Percentiles rank a stretch among this genome's conserved stretches.
Conservation (phyloP, 2,329 filamentous ascomycete species). For the Arthrobotrys iridis region DNA sequence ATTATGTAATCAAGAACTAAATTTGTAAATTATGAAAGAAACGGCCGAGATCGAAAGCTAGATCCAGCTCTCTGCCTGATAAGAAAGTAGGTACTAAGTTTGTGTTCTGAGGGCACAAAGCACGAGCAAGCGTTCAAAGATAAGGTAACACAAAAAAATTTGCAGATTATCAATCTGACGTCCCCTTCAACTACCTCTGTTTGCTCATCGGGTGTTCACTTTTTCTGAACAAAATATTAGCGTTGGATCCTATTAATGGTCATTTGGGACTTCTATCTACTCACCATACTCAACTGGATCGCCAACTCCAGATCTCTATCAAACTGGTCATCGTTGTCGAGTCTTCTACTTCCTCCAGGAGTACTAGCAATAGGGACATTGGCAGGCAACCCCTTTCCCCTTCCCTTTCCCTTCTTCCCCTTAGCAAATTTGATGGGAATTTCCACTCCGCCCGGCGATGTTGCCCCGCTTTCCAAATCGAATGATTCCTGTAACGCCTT, state of each 20-base stretch:
- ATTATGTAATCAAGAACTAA: too few species aligned
- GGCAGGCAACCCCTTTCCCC: slow-evolving; percentile 56
- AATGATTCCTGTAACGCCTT: slow-evolving; percentile 48
- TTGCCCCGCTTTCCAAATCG: slow-evolving; percentile 63
- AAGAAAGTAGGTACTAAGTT: too few species aligned
- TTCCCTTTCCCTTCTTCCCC: slow-evolving; percentile 63
- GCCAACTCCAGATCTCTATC: slow-evolving; percentile 72
- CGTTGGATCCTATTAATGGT: neutral
- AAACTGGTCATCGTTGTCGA: slow-evolving; percentile 59
- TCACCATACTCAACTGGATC: slow-evolving; percentile 70
- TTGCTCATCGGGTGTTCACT: neutral
- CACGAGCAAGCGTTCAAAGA: neutral
- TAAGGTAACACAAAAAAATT: neutral
- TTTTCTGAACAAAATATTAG: neutral
- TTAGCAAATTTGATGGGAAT: slow-evolving; percentile 66
- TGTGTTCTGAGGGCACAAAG: neutral
- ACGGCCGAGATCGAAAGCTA: too few species aligned
- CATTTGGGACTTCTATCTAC: slow-evolving; percentile 61
- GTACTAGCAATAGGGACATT: neutral
- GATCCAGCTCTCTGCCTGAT: too few species aligned
- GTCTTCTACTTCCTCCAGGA: neutral
- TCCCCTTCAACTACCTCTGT: neutral
- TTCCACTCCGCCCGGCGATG: slow-evolving; percentile 66
- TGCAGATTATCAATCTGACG: neutral
- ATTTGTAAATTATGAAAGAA: too few species aligned